These are phyloP conservation scores for Centrapalus pauciflorus DNA, from an alignment of 129 eudicot species.

Conservation along the genomic window DNA sequence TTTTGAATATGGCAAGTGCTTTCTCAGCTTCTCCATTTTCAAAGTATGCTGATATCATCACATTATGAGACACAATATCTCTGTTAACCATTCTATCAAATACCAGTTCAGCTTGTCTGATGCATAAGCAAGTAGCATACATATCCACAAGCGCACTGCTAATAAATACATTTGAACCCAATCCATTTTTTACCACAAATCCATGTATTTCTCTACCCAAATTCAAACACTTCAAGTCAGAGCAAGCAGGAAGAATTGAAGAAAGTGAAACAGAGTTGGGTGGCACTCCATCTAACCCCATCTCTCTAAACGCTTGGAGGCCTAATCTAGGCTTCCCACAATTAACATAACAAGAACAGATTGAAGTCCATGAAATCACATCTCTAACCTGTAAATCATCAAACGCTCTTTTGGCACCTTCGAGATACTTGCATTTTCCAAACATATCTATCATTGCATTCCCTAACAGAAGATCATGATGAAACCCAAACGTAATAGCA, in stretches of 20 bases:
- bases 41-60: conserved; percentile 54
- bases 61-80: conserved; percentile 53
- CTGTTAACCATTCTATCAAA: conserved; percentile 39
- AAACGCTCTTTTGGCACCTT: conserved; percentile 49
- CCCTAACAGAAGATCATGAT: conserved; percentile 41
- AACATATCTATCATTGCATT: conserved; percentile 63
- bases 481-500: conserved; percentile 37
- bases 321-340: conserved; percentile 40
- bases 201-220: conserved; percentile 54
- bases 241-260: conserved; percentile 56
- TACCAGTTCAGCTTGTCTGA: conserved; percentile 41
- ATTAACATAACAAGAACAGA: conserved; percentile 53
- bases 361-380: conserved; percentile 62
- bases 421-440: conserved; percentile 44
- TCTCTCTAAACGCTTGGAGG: conserved; percentile 37
- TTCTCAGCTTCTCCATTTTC: conserved; percentile 41
- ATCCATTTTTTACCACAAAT: conserved; percentile 38
- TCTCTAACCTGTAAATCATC: conserved; percentile 38
- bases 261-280: conserved; percentile 47
- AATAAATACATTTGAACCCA: conserved; percentile 37
- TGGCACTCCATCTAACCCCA: conserved; percentile 43
- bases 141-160: conserved; percentile 60
- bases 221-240: conserved; percentile 45
- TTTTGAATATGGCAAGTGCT: conserved; percentile 35
- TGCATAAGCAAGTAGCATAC: conserved; percentile 51